phyloP scores from a whole-genome alignment of 495 filamentous ascomycete genomes.

The Hypoxylon subgilvum region DNA sequence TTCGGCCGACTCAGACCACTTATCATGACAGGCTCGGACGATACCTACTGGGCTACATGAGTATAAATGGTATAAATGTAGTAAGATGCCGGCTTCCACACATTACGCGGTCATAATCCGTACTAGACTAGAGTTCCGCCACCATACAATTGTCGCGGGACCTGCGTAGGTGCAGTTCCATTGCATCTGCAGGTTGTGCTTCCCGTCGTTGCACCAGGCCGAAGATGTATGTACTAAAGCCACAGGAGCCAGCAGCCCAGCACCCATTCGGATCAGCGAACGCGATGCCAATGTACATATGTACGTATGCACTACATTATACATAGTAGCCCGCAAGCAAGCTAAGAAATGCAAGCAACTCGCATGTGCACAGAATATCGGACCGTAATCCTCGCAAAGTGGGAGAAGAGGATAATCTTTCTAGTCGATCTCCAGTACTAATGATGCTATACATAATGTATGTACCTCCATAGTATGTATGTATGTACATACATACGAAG shows the following conservation, averaged over 20 bases:
- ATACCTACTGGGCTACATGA: neutral
- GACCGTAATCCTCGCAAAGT: constrained; percentile 14
- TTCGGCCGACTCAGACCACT: neutral
- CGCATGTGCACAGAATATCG: constrained; percentile 30
- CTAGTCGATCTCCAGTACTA: too few relatives aligned
- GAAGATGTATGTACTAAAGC: neutral
- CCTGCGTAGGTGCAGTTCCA: constrained; percentile 36
- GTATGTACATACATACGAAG: too few relatives aligned
- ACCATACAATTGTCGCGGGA: constrained; percentile 16
- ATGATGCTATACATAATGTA: too few relatives aligned
- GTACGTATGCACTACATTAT: neutral
- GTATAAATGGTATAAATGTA: too few relatives aligned
- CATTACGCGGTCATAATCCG: too few relatives aligned
- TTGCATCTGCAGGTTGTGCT: constrained; percentile 27
- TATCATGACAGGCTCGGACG: constrained; percentile 6
- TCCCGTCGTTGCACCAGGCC: constrained; percentile 31
- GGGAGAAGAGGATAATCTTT: constrained; percentile 18
- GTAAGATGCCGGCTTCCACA: neutral
- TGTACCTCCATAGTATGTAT: too few relatives aligned
- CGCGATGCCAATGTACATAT: constrained; percentile 2
- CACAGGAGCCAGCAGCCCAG: too few relatives aligned
- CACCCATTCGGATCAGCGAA: constrained; percentile 24
- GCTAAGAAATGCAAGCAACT: constrained; percentile 24
- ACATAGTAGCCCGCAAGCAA: constrained; percentile 10
- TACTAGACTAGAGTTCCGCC: too few relatives aligned